Conservation (phyloP, 2,329 filamentous ascomycete species). For the Chaetothyriales sp. region DNA sequence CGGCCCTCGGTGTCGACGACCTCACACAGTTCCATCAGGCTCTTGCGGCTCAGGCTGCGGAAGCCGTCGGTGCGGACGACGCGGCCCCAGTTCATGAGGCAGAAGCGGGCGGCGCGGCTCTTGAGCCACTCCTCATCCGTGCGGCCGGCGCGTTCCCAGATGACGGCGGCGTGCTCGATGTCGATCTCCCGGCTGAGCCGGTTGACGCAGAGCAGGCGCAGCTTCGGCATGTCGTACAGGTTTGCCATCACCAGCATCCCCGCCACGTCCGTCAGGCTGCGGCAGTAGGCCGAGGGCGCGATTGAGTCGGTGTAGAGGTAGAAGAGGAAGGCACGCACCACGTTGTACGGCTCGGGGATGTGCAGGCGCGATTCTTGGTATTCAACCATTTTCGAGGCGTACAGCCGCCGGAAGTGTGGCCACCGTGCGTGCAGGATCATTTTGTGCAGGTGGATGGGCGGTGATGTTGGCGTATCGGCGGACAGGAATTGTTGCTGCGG, state of each 20-base stretch:
- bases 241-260: slow-evolving; percentile 95
- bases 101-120: slow-evolving; percentile 73
- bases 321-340: slow-evolving; percentile 86
- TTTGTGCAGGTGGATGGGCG: slow-evolving; percentile 84
- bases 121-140: slow-evolving; percentile 90
- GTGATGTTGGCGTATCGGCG: slow-evolving; percentile 41
- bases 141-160: slow-evolving; percentile 85
- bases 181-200: slow-evolving; percentile 80
- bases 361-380: slow-evolving; percentile 97
- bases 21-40: slow-evolving; percentile 80
- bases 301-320: slow-evolving; percentile 97
- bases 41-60: slow-evolving; percentile 58
- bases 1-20: slow-evolving; percentile 88
- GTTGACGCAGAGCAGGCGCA: slow-evolving; percentile 81
- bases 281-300: slow-evolving; percentile 42
- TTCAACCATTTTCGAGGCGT: slow-evolving; percentile 88
- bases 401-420: slow-evolving; percentile 89
- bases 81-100: slow-evolving; percentile 85
- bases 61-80: slow-evolving; percentile 84
- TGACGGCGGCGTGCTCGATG: slow-evolving; percentile 83
- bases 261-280: slow-evolving; percentile 65
- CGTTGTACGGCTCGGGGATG: slow-evolving; percentile 87
- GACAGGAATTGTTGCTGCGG: slow-evolving; percentile 11
- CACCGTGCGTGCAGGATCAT: slow-evolving; percentile 88
- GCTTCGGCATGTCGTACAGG: slow-evolving; percentile 89